Evolutionary conservation across 1,284 basidiomycete genomes (phyloP).

Genomic region (Peniophora sp.): DNA sequence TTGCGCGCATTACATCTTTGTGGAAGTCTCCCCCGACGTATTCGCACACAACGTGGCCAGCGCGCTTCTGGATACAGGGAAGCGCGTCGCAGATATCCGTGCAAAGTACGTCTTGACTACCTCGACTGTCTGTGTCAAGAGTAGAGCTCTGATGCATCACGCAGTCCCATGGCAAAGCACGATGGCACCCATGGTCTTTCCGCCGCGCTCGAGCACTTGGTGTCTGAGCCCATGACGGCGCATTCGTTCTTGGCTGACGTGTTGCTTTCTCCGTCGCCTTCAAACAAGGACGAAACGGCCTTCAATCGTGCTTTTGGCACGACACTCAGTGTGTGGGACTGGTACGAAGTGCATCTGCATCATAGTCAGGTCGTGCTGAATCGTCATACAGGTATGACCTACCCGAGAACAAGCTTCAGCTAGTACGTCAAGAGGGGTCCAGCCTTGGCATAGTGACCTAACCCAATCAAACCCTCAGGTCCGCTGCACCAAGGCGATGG

Average conservation of each 20-base stretch:
- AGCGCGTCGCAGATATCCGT: constrained; percentile 22
- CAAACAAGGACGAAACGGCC: constrained; percentile 20
- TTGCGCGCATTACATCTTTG: constrained; percentile 32
- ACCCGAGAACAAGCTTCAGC: constrained; percentile 20
- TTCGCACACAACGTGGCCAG: constrained; percentile 36
- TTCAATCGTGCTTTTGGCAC: constrained; percentile 20
- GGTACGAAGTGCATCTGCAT: no score
- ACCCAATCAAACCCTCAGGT: no score
- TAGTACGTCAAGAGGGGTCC: no score
- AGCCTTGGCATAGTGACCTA: no score
- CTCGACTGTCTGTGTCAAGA: neutral
- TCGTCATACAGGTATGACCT: constrained; percentile 20
- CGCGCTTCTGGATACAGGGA: constrained; percentile 30
- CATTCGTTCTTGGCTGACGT: constrained; percentile 25
- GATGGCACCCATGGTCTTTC: neutral
- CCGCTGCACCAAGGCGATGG: constrained; percentile 29
- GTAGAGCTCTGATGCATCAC: neutral
- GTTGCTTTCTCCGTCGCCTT: constrained; percentile 22
- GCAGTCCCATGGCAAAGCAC: neutral
- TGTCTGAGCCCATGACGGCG: constrained; percentile 27
- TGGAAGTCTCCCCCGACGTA: constrained; percentile 31
- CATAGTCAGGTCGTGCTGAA: no score
- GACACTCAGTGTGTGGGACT: constrained; percentile 20
- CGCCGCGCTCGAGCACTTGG: constrained; percentile 12
- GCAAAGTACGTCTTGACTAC: constrained; percentile 15